These are phyloP conservation scores for Penicillium cataractarum DNA, from an alignment of 495 filamentous ascomycete genomes.

Conservation along the genomic window DNA sequence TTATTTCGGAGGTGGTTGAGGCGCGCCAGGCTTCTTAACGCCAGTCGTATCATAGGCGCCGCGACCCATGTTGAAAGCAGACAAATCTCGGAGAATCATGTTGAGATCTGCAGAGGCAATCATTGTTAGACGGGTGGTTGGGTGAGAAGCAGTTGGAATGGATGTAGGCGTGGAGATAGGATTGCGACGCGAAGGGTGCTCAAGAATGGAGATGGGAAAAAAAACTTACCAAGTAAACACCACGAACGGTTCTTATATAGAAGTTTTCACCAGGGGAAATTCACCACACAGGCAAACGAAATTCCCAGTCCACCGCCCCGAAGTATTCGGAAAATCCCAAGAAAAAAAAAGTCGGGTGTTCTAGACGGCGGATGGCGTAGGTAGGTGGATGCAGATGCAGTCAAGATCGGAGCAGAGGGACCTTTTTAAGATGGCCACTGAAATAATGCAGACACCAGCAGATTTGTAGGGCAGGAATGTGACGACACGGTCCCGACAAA, in stretches of 20 bases:
- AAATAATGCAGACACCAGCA: constrained; percentile 36
- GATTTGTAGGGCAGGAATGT: constrained; percentile 54
- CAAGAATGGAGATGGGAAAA: constrained; percentile 29
- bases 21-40: constrained; percentile 59
- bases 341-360: constrained; percentile 19
- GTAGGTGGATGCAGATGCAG: constrained; percentile 41
- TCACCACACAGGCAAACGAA: constrained; percentile 23
- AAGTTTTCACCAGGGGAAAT: constrained; percentile 19
- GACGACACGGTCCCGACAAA: constrained; percentile 38
- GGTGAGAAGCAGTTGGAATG: neutral
- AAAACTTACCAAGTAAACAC: constrained; percentile 33
- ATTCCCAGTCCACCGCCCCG: constrained; percentile 33
- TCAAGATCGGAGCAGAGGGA: constrained; percentile 45
- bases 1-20: constrained; percentile 48
- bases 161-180: constrained; percentile 3
- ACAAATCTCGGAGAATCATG: constrained; percentile 56
- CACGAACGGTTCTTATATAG: constrained; percentile 35
- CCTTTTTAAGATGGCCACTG: constrained; percentile 44
- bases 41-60: constrained; percentile 64
- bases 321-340: constrained; percentile 12
- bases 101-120: constrained; percentile 39
- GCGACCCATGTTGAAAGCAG: constrained; percentile 60
- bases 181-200: constrained; percentile 17
- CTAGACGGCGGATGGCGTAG: constrained; percentile 34
- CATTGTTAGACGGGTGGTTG: constrained; percentile 36